Percentiles rank a stretch among this genome's conserved stretches.
These are phyloP conservation scores for Tolypocladium amazonense DNA, from an alignment of 2,329 filamentous ascomycete species.

Conservation along the genomic window DNA sequence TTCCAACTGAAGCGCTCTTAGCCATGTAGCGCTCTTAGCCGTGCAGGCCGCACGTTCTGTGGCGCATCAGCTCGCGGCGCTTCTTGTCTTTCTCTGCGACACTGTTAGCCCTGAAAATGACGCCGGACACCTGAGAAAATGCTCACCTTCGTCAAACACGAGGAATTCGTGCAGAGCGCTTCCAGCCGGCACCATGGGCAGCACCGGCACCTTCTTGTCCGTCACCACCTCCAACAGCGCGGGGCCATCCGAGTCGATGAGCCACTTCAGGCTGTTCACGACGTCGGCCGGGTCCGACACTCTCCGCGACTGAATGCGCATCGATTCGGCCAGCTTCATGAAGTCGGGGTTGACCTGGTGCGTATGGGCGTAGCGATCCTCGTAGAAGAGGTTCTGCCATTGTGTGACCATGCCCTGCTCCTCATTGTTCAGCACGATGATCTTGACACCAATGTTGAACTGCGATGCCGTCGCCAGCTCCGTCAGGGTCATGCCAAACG, in stretches of 20 bases:
- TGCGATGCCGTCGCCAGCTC: slow-evolving; percentile 88
- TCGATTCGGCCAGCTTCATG: slow-evolving; percentile 82
- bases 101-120: slow-evolving; percentile 21
- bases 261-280: slow-evolving; percentile 70
- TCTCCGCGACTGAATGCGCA: slow-evolving; percentile 70
- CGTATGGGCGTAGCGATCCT: slow-evolving; percentile 84
- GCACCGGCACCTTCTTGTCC: slow-evolving; percentile 85
- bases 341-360: slow-evolving; percentile 96
- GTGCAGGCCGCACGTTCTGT: slow-evolving; percentile 46
- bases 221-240: slow-evolving; percentile 86
- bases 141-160: slow-evolving; percentile 22
- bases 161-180: slow-evolving; percentile 87
- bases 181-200: slow-evolving; percentile 92
- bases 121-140: neutral
- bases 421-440: slow-evolving; percentile 94
- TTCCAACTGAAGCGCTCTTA: slow-evolving; percentile 9
- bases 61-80: slow-evolving; percentile 55
- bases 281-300: slow-evolving; percentile 68
- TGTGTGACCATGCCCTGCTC: slow-evolving; percentile 97
- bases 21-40: slow-evolving; percentile 22
- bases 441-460: slow-evolving; percentile 94
- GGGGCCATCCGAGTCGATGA: slow-evolving; percentile 83
- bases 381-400: slow-evolving; percentile 97
- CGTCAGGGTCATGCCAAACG: slow-evolving; percentile 96
- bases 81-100: slow-evolving; percentile 53